A percentile compares a stretch with the other conserved stretches of the same genome.
These are phyloP conservation scores for Cercospora citrullina DNA, from an alignment of 2,329 filamentous ascomycete species.

Conservation along the genomic window DNA sequence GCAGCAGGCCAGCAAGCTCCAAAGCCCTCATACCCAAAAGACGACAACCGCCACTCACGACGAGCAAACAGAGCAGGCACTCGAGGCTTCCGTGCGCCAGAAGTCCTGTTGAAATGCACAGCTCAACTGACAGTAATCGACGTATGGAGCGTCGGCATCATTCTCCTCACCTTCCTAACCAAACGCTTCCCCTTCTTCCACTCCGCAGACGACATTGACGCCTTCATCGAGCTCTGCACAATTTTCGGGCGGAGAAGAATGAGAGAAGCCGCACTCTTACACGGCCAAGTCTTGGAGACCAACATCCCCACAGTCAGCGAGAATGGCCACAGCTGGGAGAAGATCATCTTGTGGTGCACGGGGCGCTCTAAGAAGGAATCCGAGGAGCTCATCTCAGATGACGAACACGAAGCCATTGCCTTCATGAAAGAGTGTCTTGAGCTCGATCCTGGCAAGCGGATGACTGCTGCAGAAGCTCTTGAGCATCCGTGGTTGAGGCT, in stretches of 20 bases:
- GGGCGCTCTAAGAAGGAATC: constrained; percentile 61
- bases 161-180: constrained; percentile 89
- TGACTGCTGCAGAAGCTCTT: constrained; percentile 73
- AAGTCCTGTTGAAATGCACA: constrained; percentile 96
- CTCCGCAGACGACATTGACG: constrained; percentile 95
- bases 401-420: constrained; percentile 70
- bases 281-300: constrained; percentile 89
- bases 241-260: constrained; percentile 87
- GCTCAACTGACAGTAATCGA: constrained; percentile 90
- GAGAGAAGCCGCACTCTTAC: constrained; percentile 76
- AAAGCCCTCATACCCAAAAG: constrained; percentile 75
- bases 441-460: constrained; percentile 70
- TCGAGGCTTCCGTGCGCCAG: constrained; percentile 90
- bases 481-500: constrained; percentile 55
- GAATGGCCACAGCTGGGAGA: constrained; percentile 82
- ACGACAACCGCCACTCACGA: constrained; percentile 81
- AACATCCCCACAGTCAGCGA: constrained; percentile 88
- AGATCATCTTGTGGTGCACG: constrained; percentile 94
- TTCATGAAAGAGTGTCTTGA: constrained; percentile 75
- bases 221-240: constrained; percentile 93
- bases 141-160: constrained; percentile 96
- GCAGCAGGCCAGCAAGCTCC: constrained; percentile 35
- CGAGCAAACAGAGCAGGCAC: constrained; percentile 94
- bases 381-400: constrained; percentile 58
- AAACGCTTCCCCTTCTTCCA: constrained; percentile 98